phyloP scores from a whole-genome alignment of 2,329 filamentous ascomycete species.

The Ophiocordyceps camponoti-leonardi region DNA sequence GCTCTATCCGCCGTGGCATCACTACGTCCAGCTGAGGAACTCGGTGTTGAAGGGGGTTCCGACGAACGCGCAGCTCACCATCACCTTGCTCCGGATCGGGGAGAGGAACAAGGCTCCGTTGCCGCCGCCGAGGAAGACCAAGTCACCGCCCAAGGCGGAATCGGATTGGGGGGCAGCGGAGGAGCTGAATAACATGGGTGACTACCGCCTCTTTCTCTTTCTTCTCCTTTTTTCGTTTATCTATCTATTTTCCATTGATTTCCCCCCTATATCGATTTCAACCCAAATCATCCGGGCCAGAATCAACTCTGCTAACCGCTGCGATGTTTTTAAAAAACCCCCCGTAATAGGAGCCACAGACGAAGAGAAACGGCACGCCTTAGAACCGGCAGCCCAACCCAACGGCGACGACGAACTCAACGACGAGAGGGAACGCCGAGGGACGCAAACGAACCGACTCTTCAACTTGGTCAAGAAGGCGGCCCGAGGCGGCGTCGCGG shows the following conservation, averaged over 20 bases:
- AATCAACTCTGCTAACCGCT: too few relatives aligned
- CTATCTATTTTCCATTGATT: too few relatives aligned
- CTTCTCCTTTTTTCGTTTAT: too few relatives aligned
- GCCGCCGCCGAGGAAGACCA: slow-evolving; percentile 33
- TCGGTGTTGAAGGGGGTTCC: slow-evolving; percentile 67
- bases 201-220: background rate
- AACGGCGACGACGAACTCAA: slow-evolving; percentile 14
- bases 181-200: slow-evolving; percentile 17
- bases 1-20: slow-evolving; percentile 55
- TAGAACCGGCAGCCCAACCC: slow-evolving; percentile 23
- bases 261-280: too few relatives aligned
- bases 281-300: too few relatives aligned
- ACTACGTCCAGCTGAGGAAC: slow-evolving; percentile 55
- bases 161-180: slow-evolving; percentile 27
- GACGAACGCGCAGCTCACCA: slow-evolving; percentile 68
- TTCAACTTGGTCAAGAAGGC: slow-evolving; percentile 50
- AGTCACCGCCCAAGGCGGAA: slow-evolving; percentile 16
- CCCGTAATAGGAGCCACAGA: slow-evolving; percentile 34
- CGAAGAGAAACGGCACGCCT: slow-evolving; percentile 49
- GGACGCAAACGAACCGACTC: slow-evolving; percentile 20
- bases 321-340: too few relatives aligned
- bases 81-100: slow-evolving; percentile 67
- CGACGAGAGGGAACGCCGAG: background rate
- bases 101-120: slow-evolving; percentile 68
- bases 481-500: slow-evolving; percentile 55